Evolutionary conservation across 441 rosid species (phyloP), one percentile per base, ranked within the genome.

Genomic region (Pelargonium myrrhifolium): DNA sequence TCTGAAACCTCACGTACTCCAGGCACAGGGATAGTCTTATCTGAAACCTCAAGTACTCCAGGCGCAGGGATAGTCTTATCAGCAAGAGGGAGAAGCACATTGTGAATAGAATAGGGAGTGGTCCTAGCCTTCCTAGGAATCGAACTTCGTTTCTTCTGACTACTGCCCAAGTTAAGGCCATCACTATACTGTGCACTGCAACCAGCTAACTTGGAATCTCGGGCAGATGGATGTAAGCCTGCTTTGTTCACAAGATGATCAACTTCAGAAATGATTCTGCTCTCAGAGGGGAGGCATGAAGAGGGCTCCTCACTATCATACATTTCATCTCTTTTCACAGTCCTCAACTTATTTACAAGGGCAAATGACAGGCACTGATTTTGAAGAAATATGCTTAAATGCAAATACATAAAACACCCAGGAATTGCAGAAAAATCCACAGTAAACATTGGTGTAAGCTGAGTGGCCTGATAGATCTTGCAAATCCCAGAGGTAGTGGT

Each of bases 41-140:
- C 40, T 37, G 9, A 37, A 37, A 37, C 40, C 40, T 37, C 40
- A 37, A 7, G 9, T 37, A 37, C 40, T 37, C 86, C 90, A 18
- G 99, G 99, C 37, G 92, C 85, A 67, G 97, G 98, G 39, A 95
- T 92, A 47, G 76, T 85, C 80, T 85, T 92, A 53, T 72, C 64
- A 21, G 43, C 21, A 7, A 90, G 77, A 72, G 71, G 17, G 28
- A 55, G 71, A 7, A 79, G 73, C 62, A 78, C 59, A 71, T 92
- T 90, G 64, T 92, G 83, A 49, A 92, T 92, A 17, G 64, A 74
- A 72, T 97, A 79, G 73, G 83, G 80, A n/a, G n/a, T n/a, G 78
- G 80, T 87, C 59, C 90, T 84, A 21, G 84, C 84, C 77, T 87
- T 86, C 76, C 79, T 86, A 74, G 83, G 76, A 42, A 85, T 63